Evolutionary conservation across 2,329 filamentous ascomycete genomes (phyloP), one percentile per base, ranked within the genome.

Genomic region (Beauveria medogensis): DNA sequence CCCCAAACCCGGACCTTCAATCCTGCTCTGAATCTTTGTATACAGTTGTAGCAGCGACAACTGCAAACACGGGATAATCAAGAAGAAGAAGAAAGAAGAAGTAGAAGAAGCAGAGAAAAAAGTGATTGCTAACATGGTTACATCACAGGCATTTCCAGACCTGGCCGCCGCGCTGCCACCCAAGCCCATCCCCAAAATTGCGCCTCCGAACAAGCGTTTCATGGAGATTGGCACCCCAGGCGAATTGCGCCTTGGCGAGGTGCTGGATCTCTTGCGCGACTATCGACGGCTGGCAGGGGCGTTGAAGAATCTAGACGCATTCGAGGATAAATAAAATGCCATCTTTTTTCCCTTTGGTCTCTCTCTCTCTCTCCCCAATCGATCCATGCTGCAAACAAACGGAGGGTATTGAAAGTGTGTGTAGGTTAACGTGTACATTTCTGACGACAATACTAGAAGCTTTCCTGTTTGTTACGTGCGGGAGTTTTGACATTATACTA

Each of bases 161-260:
- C 76, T 87, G 40, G 82, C 82, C 1, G 72, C 77, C 12, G 73
- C 76, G 2, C 73, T 85, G 2, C 82, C 82, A 16, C 80, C 82
- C 4, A 85, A 84, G 66, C 77, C 82, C 58, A 67, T 69, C 1
- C 77, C 78, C 16, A 85, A 82, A 69, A 77, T 88, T 40, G 77
- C 82, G 7, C 88, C 88, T 28, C 89, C 89, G 0, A 86, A 87
- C 64, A 83, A 86, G 71, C 83, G 86, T 55, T 92, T 92, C 71
- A 81, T 92, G 76, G 87, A 91, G 66, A 72, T 88, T 60, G 80
- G 88, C 67, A 86, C 86, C 69, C 86, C 87, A 0, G 82, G 82
- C 0, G 89, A 93, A 52, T 77, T 93, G 30, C 85, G 80, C 60
- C 76, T 93, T 28, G 83, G 85, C n/a, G 90, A 93, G 67, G 85